Base-by-base conservation (phyloP, 257 asterid species). In the Petunia axillaris region DNA sequence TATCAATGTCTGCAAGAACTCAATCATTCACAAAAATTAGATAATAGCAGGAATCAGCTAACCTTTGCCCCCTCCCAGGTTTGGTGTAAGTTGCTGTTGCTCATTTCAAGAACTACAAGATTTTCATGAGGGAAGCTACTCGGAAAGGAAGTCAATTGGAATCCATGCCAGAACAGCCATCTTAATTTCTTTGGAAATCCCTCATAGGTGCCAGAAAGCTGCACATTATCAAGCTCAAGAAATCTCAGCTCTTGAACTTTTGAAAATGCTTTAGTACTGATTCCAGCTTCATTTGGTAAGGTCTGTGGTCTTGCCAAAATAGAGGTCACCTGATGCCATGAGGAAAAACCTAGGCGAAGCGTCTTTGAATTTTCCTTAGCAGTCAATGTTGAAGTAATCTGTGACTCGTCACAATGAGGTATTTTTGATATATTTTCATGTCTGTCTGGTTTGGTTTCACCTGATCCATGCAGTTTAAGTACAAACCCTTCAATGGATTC, bases 101-200 rank as follows among this genome's bases (percentile, higher is more conserved):
- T 75, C 70, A 80, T 68, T 68, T 80, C 83, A 55, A 80, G 83
- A 70, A 70, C 83, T 36, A 80, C 83, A 70, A 80, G 67, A 52
- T 43, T 80, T 37, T 80, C 78, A 41, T 9, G 67, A 57, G 79
- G 78, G 16, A 80, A 66, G 40, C 76, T 58, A 41, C n/a, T 70
- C 3, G 83, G 52, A 13, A 80, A 66, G 71, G 67, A 53, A 10
- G 63, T 68, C 41, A 58, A 80, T 44, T 70, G 78, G 54, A 40
- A 41, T 38, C 60, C 79, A 14, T 68, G 59, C 83, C 83, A 80
- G 64, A 16, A 58, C 62, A 80, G 10, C 83, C 83, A 80, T 68
- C 78, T 67, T 55, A 80, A 68, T 9, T 67, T 68, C 79, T 55
- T 67, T 13, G 83, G 83, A 70, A 80, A 80, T 55, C 68, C 67